Evolutionary conservation across 2,329 filamentous ascomycete genomes (phyloP), one percentile per base, ranked within the genome.

Genomic region (Apiospora marii): DNA sequence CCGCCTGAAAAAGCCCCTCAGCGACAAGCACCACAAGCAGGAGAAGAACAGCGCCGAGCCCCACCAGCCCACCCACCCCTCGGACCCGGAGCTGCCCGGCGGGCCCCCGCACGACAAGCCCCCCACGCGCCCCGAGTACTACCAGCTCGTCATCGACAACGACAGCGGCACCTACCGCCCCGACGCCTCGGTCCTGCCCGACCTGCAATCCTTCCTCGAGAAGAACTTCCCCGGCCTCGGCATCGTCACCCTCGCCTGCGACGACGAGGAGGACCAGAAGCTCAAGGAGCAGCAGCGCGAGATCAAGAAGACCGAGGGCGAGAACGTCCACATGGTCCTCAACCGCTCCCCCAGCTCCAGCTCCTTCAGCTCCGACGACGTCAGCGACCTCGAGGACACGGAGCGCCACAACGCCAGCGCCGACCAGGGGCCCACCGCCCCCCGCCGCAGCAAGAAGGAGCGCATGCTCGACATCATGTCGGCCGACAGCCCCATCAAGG

Each of bases 81-180:
- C 85, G 0, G 78, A 87, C 1, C 48, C 70, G 34, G 83, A 88
- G 3, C 68, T 87, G 1, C 81, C 83, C 5, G 85, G 82, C n/a
- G 88, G 84, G 0, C 87, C 86, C 3, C 87, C 86, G 0, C 74
- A 81, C 22, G 78, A 80, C 0, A 74, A 82, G 0, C 87, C 86
- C 3, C 88, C 85, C 0, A 76, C 80, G 19, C 82, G 87, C 72
- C 88, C 84, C n/a, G 80, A 82, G 70, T 86, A 87, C 79, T 98
- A 98, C 81, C 93, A 97, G 80, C 89, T 98, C 12, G 86, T 96
- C 75, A 98, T 98, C 79, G 96, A 98, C 85, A 98, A 98, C 79
- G 96, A 98, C 82, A 94, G 92, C 71, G 96, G 96, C 14, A 98
- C 96, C 0, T 98, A 98, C 81, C 90, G 96, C 0, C 96, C 96